Conservation (phyloP, 208 protist species). For the Wallacemonas sp. region DNA sequence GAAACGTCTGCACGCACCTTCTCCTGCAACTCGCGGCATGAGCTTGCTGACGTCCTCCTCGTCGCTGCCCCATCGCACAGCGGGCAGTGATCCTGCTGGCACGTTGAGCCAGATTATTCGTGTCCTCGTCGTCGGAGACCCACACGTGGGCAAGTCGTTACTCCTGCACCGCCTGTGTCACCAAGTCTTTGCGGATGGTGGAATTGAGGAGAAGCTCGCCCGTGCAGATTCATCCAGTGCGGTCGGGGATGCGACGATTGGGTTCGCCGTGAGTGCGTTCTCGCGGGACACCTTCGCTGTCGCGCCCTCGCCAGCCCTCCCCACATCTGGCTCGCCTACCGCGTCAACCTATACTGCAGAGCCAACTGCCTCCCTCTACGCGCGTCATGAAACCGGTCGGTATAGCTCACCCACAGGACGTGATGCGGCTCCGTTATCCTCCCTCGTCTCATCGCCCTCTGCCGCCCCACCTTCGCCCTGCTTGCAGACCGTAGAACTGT, state of each 20-base stretch:
- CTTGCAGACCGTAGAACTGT: constrained; percentile 57
- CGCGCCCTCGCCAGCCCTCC: background rate
- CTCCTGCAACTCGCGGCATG: no score
- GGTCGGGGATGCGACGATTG: constrained; percentile 52
- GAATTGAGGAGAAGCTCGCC: background rate
- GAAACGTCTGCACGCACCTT: no score
- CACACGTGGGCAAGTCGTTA: constrained; percentile 80
- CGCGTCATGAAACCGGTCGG: background rate
- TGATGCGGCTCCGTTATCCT: background rate
- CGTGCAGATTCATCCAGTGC: background rate
- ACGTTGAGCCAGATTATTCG: no score
- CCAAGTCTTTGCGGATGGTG: constrained; percentile 34
- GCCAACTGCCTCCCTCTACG: background rate
- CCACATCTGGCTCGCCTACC: background rate
- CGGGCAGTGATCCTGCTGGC: no score
- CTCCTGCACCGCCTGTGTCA: constrained; percentile 66
- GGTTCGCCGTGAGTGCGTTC: constrained; percentile 54
- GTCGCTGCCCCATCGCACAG: no score
- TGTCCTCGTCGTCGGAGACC: constrained; percentile 80
- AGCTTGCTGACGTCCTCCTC: no score
- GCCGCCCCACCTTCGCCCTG: background rate
- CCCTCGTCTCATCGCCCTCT: background rate
- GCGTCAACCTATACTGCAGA: background rate
- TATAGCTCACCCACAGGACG: background rate
- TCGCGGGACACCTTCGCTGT: constrained; percentile 29